Conservation (phyloP, 352 stramenopile genomes). For the Pythium coloratum region DNA sequence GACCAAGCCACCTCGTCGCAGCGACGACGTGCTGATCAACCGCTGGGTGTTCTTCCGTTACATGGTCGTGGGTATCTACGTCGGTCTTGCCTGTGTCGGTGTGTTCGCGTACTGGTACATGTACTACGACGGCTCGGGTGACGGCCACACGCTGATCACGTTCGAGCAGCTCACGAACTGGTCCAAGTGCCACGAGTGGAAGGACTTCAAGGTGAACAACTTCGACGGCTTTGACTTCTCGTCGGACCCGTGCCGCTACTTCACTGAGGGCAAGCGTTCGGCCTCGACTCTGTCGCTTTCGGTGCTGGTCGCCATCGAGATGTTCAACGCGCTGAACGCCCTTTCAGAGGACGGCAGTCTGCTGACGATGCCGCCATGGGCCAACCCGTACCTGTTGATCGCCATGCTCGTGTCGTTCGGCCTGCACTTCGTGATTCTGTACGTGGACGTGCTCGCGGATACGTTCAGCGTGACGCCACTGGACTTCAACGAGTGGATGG, state of each 20-base stretch:
- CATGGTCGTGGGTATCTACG: constrained; percentile 95
- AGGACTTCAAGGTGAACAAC: constrained; percentile 91
- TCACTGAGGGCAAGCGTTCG: constrained; percentile 90
- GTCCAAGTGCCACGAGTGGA: constrained; percentile 90
- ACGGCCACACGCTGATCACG: constrained; percentile 90
- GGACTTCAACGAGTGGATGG: constrained; percentile 90
- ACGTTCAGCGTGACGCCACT: constrained; percentile 94
- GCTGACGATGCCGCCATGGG: constrained; percentile 92
- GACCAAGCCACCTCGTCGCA: constrained; percentile 93
- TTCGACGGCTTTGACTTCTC: constrained; percentile 91
- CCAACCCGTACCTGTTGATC: constrained; percentile 93
- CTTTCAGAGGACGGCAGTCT: constrained; percentile 92
- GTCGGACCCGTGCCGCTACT: constrained; percentile 91
- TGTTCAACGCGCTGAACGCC: constrained; percentile 96
- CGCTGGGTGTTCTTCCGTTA: constrained; percentile 98
- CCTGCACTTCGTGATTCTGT: constrained; percentile 94
- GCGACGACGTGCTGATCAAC: constrained; percentile 98
- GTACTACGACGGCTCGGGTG: constrained; percentile 88
- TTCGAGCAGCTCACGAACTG: constrained; percentile 90
- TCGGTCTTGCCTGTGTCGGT: constrained; percentile 90
- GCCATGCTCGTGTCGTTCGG: constrained; percentile 93
- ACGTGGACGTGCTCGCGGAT: constrained; percentile 90
- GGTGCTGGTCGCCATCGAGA: constrained; percentile 94
- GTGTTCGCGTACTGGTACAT: constrained; percentile 95
- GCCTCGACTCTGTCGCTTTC: constrained; percentile 93